Evolutionary conservation across 179 eudicot genomes (phyloP), one percentile per base, ranked within the genome.

Genomic region (Heliamphora pulchella): DNA sequence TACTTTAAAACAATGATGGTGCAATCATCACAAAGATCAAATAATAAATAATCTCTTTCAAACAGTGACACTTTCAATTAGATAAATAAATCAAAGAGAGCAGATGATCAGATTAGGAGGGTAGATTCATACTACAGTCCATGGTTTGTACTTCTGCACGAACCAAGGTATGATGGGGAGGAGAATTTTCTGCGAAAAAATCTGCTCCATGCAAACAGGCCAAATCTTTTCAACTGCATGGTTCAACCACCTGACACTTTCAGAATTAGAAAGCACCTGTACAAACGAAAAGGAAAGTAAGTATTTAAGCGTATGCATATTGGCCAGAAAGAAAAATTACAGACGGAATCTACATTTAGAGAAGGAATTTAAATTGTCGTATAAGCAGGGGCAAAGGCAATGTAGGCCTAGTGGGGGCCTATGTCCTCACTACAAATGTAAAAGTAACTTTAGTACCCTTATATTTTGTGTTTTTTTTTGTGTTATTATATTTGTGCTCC

Each of bases 91-190:
- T 41, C 2, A 7, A 69, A 53, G 73, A 70, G 47, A 53, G 39
- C 18, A 63, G 17, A 15, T 50, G 69, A 39, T 84, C 64, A 7
- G 69, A 63, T 20, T 22, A 31, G 53, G 15, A 41, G 44, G 4
- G 53, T 51, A 64, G 14, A 83, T n/a, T n/a, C 91, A 84, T 96
- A 96, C 99, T 82, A 83, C 98, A 70, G 96, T 92, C 99, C 99
- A 96, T 18, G 99, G 99, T 83, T 96, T 96, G 89, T 91, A 96
- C 86, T 94, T 94, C 80, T 94, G 83, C 86, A 96, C 78, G 88
- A 96, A 94, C 99, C 99, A 96, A 10, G 99, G 98, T 57, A 96
- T 79, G 18, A 96, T 90, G 41, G 94, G 91, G 68, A 94, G 90
- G 59, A 96, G 91, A 76, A 96, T 87, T 78, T 87, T 91, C 89